Evolutionary conservation across 2,329 filamentous ascomycete species (phyloP), one percentile per base, ranked within the genome.

Genomic region (Orbilia oligospora): DNA sequence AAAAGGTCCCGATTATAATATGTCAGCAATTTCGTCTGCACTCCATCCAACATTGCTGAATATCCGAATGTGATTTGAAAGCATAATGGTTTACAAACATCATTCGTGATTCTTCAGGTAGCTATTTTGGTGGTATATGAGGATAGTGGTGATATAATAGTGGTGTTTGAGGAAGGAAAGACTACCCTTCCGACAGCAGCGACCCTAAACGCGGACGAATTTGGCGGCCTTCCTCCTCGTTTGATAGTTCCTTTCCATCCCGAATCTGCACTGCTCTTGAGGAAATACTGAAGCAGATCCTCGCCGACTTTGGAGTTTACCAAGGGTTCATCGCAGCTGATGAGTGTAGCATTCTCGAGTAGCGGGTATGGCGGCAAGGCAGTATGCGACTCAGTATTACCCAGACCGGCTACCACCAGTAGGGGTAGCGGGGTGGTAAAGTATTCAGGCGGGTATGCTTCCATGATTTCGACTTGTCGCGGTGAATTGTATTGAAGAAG

Each of bases 341-440:
- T 88, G 73, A 89, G 86, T 48, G 89, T 87, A 20, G 88, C 89
- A 76, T 89, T 88, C 82, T 88, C 87, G 48, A 91, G 86, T 66
- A 87, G 87, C 56, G 86, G 86, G 80, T 88, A 87, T 56, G 86
- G 84, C 80, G 86, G 83, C 80, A 87, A 81, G 27, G 82, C 81
- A n/a, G 79, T 41, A 4, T 83, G 82, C 64, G 82, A 83, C 82
- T 84, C 85, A 53, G 76, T 82, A 81, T 83, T 83, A 83, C 85
- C 87, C 38, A 97, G 88, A 12, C 95, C 96, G 44, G 93, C 93
- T 38, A 97, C 88, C 56, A 97, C 87, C 79, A 98, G 86, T 72
- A 97, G 88, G 41, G 95, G 95, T 82, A 97, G 88, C 85, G 96
- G 97, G 85, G 96, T 94, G 84, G 91, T 90, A 84, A 97, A 87